Conservation (phyloP, 2,329 filamentous ascomycete species). For the Teratosphaeria gauchensis region DNA sequence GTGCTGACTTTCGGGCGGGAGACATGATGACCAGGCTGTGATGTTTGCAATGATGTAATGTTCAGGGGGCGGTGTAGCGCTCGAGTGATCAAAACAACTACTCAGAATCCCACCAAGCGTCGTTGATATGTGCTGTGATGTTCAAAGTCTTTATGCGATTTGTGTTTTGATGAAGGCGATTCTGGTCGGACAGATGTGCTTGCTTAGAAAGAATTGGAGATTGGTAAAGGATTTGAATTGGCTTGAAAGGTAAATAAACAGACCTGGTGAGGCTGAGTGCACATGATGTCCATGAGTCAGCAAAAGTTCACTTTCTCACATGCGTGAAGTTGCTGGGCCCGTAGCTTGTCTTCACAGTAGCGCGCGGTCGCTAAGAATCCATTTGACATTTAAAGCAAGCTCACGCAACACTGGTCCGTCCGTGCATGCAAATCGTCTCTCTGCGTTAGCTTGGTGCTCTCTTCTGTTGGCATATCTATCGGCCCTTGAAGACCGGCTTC, state of each 20-base stretch:
- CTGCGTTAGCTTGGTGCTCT: neutral
- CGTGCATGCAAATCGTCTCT: neutral
- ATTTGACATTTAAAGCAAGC: neutral
- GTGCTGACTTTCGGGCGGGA: neutral
- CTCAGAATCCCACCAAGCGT: too few species aligned
- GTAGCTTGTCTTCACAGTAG: neutral
- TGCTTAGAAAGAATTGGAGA: neutral
- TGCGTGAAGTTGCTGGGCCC: neutral
- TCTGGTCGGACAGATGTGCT: too few species aligned
- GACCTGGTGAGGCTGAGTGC: neutral
- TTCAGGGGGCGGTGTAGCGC: too few species aligned
- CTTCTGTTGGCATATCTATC: slow-evolving; percentile 20
- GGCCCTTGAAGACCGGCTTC: slow-evolving; percentile 56
- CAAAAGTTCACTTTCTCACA: neutral
- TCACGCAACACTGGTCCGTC: neutral
- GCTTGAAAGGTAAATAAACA: neutral
- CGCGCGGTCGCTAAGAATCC: neutral
- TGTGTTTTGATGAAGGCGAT: too few species aligned
- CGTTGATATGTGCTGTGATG: too few species aligned
- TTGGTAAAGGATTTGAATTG: neutral
- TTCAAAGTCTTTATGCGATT: too few species aligned
- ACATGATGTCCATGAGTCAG: neutral
- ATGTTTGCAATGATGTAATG: too few species aligned
- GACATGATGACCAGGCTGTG: neutral
- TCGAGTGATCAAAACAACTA: too few species aligned